Evolutionary conservation across 139 green algal species (phyloP), one percentile per base, ranked within the genome.

Genomic region (Penium margaritaceum): DNA sequence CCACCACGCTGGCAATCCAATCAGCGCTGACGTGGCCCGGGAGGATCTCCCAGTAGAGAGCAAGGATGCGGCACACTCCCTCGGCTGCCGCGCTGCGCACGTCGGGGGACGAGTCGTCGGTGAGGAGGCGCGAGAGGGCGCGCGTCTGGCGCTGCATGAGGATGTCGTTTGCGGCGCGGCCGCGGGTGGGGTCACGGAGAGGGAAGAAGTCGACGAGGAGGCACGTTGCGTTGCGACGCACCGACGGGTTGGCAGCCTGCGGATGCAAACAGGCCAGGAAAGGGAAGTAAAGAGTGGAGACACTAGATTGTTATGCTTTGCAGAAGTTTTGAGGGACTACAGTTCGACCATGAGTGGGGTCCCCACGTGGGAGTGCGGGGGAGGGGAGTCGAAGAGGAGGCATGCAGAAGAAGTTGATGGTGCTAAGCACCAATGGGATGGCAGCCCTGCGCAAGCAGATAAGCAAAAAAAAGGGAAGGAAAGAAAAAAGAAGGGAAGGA

Each of bases 11-110:
- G 9, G 57, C 34, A 24, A 70, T 4, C 44, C 54, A 33, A 37
- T 21, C 29, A 2, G 85, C 87, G 34, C 77, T 88, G 4, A 85
- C 87, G 37, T 77, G 76, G 0, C 80, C 72, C 0, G 90, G 90
- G 12, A 95, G 84, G 62, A 95, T 74, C 82, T 95, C 89, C 90
- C 90, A 95, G 72, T 79, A 95, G 9, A 70, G 41, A 77, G 88
- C 81, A 4, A 95, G 85, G 47, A 91, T 46, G 9, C 3, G 21
- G 46, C 81, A 84, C 14, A 84, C 72, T 46, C 83, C 89, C 19
- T 37, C 41, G 21, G 88, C 84, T 0, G 86, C 90, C 0, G 74
- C 79, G 27, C 70, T 74, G 0, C 90, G 82, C 46, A 95, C 87
- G 9, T 58, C 54, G 3, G 90, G 87, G 57, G 71, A 86, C 4